These are phyloP conservation scores for Saturnispora silvae DNA, from an alignment of 805 yeast species.

Conservation along the genomic window DNA sequence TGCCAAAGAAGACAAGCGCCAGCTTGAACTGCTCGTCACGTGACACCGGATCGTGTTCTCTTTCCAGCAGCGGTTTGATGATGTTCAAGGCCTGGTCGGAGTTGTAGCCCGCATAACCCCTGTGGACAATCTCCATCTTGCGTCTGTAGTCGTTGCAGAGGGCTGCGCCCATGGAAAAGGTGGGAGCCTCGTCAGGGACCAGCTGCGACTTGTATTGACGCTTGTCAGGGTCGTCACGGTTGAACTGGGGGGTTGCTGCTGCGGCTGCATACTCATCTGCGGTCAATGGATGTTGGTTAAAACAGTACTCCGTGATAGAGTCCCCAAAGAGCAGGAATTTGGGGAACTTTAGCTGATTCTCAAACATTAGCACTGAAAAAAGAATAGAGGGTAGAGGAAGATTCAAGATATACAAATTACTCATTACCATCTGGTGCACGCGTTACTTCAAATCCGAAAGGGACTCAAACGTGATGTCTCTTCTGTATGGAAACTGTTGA, in stretches of 20 bases:
- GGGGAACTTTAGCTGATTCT: background rate
- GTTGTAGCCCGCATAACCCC: conserved; percentile 75
- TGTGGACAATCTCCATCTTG: conserved; percentile 50
- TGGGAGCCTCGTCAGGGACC: conserved; percentile 5
- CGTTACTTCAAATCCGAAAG: conserved; percentile 2
- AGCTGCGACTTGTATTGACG: background rate
- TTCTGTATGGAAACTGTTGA: conserved; percentile 8
- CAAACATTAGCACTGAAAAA: background rate
- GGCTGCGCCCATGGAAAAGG: conserved; percentile 22
- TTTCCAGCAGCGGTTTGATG: conserved; percentile 34
- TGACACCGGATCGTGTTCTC: conserved; percentile 30
- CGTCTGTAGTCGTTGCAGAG: conserved; percentile 36
- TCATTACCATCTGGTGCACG: background rate
- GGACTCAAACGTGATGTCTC: conserved; percentile 4
- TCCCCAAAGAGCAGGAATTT: conserved; percentile 26
- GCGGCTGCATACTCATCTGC: background rate
- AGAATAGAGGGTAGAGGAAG: too few species aligned
- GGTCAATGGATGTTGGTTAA: conserved; percentile 14
- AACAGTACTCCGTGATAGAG: conserved; percentile 25
- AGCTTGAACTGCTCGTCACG: conserved; percentile 24
- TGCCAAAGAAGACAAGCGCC: conserved; percentile 61
- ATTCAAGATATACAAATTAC: too few species aligned
- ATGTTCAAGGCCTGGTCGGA: conserved; percentile 6
- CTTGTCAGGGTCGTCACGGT: conserved; percentile 7
- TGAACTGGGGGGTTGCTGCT: background rate